Conservation (phyloP, 2,329 filamentous ascomycete genomes). For the Pseudogymnoascus sp. region DNA sequence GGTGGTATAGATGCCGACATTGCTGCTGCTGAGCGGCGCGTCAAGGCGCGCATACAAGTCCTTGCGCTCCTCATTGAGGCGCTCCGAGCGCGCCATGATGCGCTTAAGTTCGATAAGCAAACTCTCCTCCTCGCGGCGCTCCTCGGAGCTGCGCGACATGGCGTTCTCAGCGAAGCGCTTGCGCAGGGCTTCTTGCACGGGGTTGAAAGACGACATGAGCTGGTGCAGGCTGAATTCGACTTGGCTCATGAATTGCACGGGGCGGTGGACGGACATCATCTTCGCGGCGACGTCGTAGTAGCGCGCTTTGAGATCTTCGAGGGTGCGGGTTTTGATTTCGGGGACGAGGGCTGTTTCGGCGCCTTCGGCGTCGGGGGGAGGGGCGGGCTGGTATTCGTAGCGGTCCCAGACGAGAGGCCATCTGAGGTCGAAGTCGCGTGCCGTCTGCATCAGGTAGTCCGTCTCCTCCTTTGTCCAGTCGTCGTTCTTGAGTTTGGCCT, state of each 20-base stretch:
- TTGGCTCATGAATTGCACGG: constrained; percentile 77
- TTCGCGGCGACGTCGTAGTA: constrained; percentile 83
- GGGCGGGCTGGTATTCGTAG: constrained; percentile 62
- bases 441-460: constrained; percentile 74
- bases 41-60: constrained; percentile 84
- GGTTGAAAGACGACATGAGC: constrained; percentile 78
- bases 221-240: constrained; percentile 77
- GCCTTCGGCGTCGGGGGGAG: constrained; percentile 35
- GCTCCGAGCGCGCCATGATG: constrained; percentile 78
- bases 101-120: constrained; percentile 84
- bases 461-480: constrained; percentile 93
- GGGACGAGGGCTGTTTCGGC: constrained; percentile 46
- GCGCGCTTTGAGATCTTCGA: constrained; percentile 86
- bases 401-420: constrained; percentile 91
- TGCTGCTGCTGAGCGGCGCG: constrained; percentile 61
- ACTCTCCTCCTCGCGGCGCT: constrained; percentile 86
- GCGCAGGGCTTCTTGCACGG: constrained; percentile 65
- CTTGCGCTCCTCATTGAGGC: constrained; percentile 77
- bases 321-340: constrained; percentile 47
- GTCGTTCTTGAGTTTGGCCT: constrained; percentile 59
- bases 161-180: constrained; percentile 80
- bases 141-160: constrained; percentile 71
- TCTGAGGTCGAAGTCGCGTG: constrained; percentile 71
- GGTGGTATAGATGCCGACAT: constrained; percentile 70
- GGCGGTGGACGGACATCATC: constrained; percentile 73